These are phyloP conservation scores for Candida caryicola DNA, from an alignment of 805 yeast genomes.

Conservation along the genomic window DNA sequence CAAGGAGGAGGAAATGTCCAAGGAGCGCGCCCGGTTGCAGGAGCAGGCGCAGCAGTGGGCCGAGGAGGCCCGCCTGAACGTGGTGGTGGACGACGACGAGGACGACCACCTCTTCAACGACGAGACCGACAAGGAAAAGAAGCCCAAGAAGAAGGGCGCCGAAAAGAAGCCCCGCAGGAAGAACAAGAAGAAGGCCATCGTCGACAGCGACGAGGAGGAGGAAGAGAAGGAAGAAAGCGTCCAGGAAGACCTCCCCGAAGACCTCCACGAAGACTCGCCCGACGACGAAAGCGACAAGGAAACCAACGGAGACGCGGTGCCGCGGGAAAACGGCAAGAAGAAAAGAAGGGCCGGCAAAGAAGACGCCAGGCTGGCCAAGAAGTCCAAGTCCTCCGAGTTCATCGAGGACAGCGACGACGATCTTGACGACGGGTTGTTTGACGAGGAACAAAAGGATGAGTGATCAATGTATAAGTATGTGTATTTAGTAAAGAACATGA, in stretches of 20 bases:
- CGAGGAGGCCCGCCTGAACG: conserved; percentile 40
- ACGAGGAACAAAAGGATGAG: conserved; percentile 27
- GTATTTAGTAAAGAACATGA: not conserved
- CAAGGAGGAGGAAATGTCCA: conserved; percentile 43
- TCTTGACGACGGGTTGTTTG: conserved; percentile 26
- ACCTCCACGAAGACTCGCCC: not conserved
- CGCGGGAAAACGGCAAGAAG: conserved; percentile 13
- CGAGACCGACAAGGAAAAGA: conserved; percentile 16
- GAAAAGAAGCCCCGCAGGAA: conserved; percentile 12
- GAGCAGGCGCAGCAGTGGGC: conserved; percentile 56
- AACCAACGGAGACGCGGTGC: conserved; percentile 6
- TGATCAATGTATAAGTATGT: conserved; percentile 1
- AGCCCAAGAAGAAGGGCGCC: conserved; percentile 17
- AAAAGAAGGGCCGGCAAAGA: conserved; percentile 33
- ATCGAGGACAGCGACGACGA: conserved; percentile 51
- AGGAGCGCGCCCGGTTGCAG: conserved; percentile 46
- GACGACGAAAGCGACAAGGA: conserved; percentile 24
- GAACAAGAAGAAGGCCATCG: conserved; percentile 28
- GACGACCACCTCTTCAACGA: conserved; percentile 21
- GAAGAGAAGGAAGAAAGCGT: conserved; percentile 10
- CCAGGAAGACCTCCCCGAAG: not conserved
- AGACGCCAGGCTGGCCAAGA: conserved; percentile 32
- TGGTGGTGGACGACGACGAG: conserved; percentile 38
- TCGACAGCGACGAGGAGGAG: conserved; percentile 34
- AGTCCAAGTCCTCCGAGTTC: conserved; percentile 27